Conservation (phyloP, 805 yeast species). For the Kodamaea fukazawae region DNA sequence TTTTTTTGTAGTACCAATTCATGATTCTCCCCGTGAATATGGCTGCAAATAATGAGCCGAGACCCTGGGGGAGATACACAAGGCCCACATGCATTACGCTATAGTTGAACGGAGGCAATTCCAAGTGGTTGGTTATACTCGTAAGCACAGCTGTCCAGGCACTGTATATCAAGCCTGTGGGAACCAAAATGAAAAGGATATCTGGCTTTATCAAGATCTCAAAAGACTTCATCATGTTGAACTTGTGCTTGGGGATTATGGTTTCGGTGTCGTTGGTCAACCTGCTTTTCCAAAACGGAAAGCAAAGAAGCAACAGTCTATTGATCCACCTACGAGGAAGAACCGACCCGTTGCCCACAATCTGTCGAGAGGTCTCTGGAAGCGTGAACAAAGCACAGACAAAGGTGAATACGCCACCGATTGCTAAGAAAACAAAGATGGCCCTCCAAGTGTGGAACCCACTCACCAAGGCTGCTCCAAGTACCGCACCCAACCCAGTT, state of each 20-base stretch:
- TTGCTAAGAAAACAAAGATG: constrained; percentile 71
- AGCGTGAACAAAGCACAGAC: constrained; percentile 26
- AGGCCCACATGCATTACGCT: constrained; percentile 61
- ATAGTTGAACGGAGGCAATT: constrained; percentile 47
- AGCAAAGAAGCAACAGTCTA: constrained; percentile 43
- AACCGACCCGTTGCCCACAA: constrained; percentile 77
- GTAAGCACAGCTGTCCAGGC: constrained; percentile 71
- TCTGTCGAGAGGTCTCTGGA: constrained; percentile 73
- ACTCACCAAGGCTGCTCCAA: constrained; percentile 47
- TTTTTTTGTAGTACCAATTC: constrained; percentile 46
- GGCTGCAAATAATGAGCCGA: constrained; percentile 61
- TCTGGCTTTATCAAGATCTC: constrained; percentile 43
- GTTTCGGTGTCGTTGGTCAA: constrained; percentile 13
- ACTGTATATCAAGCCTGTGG: constrained; percentile 62
- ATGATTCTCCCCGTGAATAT: constrained; percentile 54
- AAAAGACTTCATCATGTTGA: constrained; percentile 28
- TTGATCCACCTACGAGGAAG: constrained; percentile 44
- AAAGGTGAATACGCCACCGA: constrained; percentile 53
- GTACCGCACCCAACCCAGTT: constrained; percentile 75
- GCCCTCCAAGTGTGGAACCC: constrained; percentile 60
- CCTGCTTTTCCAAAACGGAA: constrained; percentile 10
- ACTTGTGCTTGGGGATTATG: constrained; percentile 5
- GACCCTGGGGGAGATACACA: constrained; percentile 73
- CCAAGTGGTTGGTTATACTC: constrained; percentile 56
- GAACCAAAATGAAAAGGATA: constrained; percentile 48